These are phyloP conservation scores for Macadamia tetraphylla DNA, from an alignment of 164 flowering plant species.

Conservation along the genomic window DNA sequence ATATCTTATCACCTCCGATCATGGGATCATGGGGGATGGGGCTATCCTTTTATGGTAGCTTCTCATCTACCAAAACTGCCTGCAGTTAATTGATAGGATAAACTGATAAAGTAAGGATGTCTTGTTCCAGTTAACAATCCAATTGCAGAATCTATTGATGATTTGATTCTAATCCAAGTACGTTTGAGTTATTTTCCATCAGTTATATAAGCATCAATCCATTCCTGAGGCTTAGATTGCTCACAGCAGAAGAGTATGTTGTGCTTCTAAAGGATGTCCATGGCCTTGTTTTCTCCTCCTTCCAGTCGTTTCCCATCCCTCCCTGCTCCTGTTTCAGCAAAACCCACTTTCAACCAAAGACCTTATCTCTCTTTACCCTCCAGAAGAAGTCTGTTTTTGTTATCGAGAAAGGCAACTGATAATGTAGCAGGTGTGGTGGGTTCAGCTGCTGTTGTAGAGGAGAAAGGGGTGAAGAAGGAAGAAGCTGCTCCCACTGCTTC, in stretches of 20 bases:
- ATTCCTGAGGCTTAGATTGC: not conserved
- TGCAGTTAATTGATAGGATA: too few species aligned
- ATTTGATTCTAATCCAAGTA: too few species aligned
- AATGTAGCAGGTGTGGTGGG: slow-evolving; percentile 49
- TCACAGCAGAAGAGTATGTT: not conserved
- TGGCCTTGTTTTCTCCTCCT: slow-evolving; percentile 53
- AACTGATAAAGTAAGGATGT: too few species aligned
- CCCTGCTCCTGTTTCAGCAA: slow-evolving; percentile 26
- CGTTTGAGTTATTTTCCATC: too few species aligned
- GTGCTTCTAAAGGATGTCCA: slow-evolving; percentile 15
- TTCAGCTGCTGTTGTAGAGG: slow-evolving; percentile 34
- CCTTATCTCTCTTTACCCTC: slow-evolving; percentile 20
- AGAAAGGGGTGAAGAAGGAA: slow-evolving; percentile 5
- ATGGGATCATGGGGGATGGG: too few species aligned
- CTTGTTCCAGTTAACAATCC: too few species aligned
- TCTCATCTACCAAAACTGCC: too few species aligned
- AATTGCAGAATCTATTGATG: too few species aligned
- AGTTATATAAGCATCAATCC: too few species aligned
- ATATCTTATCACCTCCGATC: too few species aligned
- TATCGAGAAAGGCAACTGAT: slow-evolving; percentile 29
- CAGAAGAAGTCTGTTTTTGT: slow-evolving; percentile 17
- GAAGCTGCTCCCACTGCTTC: slow-evolving; percentile 10
- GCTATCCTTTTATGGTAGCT: too few species aligned
- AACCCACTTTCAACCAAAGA: slow-evolving; percentile 26
- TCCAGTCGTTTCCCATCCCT: slow-evolving; percentile 27